Evolutionary conservation across 305 asterid species (phyloP), one percentile per base, ranked within the genome.

Genomic region (Coffea humblotiana): DNA sequence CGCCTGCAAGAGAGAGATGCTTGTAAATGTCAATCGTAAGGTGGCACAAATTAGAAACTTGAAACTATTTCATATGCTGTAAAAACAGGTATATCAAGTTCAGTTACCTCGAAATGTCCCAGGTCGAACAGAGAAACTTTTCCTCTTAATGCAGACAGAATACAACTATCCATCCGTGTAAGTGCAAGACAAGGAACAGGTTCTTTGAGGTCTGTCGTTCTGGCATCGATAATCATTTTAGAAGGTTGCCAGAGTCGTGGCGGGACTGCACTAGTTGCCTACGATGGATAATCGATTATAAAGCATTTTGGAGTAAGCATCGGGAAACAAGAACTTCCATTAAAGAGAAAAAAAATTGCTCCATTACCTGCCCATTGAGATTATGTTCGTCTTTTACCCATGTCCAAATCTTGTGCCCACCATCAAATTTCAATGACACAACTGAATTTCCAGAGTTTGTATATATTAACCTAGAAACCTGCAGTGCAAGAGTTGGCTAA

Each of bases 231-330:
- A 63, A 91, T 92, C 98, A 93, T 92, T 84, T 86, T 90, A 51
- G 92, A 64, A 65, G 96, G 97, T 83, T 90, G 96, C 97, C 98
- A 93, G 79, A 90, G 70, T 83, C 88, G 93, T 54, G 97, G 96
- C 21, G 90, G 76, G 47, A 87, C 90, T 79, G 54, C 72, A 43
- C 94, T 83, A 43, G 92, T 92, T 73, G 96, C 98, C 98, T 93
- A 77, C 60, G 83, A 8, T 40, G 78, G 51, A 73, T 79, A 54
- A 23, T 49, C 72, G 10, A 8, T 72, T 70, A 65, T 58, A n/a
- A 51, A 72, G 27, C 54, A 25, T 49, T n/a, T 58, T 54, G 67
- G 14, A 64, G 66, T 56, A 63, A 54, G 37, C n/a, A 56, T 67
- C 32, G 47, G 47, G 65, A 68, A 78, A 61, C 48, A 45, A 79